Conservation (phyloP, 2,329 filamentous ascomycete genomes). For the Coniochaeta hoffmannii region DNA sequence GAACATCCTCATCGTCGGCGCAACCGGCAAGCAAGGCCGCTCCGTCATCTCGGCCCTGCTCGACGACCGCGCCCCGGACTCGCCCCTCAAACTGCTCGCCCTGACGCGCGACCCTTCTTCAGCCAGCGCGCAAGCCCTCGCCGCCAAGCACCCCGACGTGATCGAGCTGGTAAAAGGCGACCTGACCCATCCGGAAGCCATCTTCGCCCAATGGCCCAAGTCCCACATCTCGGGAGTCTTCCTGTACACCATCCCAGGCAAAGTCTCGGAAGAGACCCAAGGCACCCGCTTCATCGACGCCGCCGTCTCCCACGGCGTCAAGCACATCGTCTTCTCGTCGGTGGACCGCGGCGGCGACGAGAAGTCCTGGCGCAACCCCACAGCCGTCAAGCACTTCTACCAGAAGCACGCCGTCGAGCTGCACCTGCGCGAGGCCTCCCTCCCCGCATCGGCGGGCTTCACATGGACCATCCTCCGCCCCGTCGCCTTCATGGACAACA, state of each 20-base stretch:
- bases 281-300: constrained; percentile 26
- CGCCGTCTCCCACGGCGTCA: constrained; percentile 21
- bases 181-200: constrained; percentile 19
- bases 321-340: constrained; percentile 21
- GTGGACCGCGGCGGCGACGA: constrained; percentile 24
- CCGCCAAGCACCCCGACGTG: constrained; percentile 24
- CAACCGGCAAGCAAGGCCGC: constrained; percentile 27
- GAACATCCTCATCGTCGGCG: constrained; percentile 26
- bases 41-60: constrained; percentile 18
- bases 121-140: constrained; percentile 24
- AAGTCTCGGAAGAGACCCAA: constrained; percentile 25
- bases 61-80: constrained; percentile 12
- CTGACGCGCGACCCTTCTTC: constrained; percentile 16
- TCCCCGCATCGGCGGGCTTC: constrained; percentile 12
- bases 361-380: constrained; percentile 18
- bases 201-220: constrained; percentile 23
- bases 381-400: constrained; percentile 18
- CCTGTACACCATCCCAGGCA: constrained; percentile 21
- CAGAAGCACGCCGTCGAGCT: constrained; percentile 53
- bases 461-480: constrained; percentile 32
- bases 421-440: constrained; percentile 36
- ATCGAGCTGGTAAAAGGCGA: constrained; percentile 27
- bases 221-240: constrained; percentile 23
- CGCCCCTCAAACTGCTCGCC: constrained; percentile 14
- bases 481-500: constrained; percentile 32